Base-by-base conservation (phyloP, 164 flowering plant species). In the Litsea cubeba region DNA sequence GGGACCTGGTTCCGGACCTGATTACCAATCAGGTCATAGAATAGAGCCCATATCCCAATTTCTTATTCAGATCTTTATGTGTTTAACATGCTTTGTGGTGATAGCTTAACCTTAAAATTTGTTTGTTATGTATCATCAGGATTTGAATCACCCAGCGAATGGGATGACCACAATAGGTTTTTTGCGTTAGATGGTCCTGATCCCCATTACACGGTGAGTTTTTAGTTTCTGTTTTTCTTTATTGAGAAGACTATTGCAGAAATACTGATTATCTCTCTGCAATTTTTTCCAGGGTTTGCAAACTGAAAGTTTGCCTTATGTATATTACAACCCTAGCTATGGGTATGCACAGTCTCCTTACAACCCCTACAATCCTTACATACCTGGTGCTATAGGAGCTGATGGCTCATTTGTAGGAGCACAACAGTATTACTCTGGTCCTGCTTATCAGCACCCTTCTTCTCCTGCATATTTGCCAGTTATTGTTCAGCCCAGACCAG, bases 361-460 rank as follows among this genome's bases (percentile, higher is more conserved):
- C 83, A 91, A 91, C 81, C 97, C 97, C 66, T 91, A 86, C 81
- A 90, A 93, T 74, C 97, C 97, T 73, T 93, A 86, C 76, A 86
- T 91, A 82, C 97, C 97, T 78, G 95, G 94, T 77, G 90, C 95
- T 72, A 64, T 89, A 7, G 94, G 91, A 79, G 84, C 79, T 68
- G 92, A 91, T 79, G 85, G 87, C 74, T 77, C 89, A 23, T 80
- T 73, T 83, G 77, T 80, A 62, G 92, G 87, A 69, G 74, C 90
- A 15, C 95, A 87, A 74, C 92, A 86, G 46, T 87, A 83, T 76
- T 89, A 88, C 70, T 18, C 89, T 1, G 62, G 86, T 15, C 85
- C 89, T 1, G 73, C 90, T 76, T 89, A 85, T 75, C 89, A 88
- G 17, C 83, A 80, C 28, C 26, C 85, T 40, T 76, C 75, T 2